These are phyloP conservation scores for Coemansia guatemalensis DNA, from an alignment of 192 early-diverging fungal genomes.

Conservation along the genomic window DNA sequence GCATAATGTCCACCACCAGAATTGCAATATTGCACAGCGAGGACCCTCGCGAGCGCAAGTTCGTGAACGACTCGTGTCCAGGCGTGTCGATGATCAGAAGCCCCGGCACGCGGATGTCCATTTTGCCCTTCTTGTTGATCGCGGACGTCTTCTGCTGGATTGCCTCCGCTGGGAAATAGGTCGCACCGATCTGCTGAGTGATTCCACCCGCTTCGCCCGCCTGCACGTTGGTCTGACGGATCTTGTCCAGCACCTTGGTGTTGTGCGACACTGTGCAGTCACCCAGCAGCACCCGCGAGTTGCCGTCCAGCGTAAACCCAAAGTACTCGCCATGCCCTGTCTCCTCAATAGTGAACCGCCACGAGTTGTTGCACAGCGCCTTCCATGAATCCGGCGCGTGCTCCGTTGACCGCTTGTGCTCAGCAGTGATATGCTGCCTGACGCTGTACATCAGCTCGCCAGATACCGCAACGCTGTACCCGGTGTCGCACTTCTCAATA, in stretches of 20 bases:
- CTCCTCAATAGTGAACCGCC: conserved; percentile 44
- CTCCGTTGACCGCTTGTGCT: conserved; percentile 19
- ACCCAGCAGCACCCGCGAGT: conserved; percentile 55
- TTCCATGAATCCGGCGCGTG: conserved; percentile 7
- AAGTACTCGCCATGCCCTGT: conserved; percentile 51
- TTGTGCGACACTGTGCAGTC: conserved; percentile 63
- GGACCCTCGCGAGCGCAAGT: conserved; percentile 92
- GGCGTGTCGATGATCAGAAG: conserved; percentile 97
- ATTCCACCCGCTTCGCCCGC: conserved; percentile 99
- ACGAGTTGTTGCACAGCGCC: conserved; percentile 19
- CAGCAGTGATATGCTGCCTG: background rate
- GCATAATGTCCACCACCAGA: conserved; percentile 98
- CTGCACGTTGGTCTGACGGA: conserved; percentile 99
- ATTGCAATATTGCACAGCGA: conserved; percentile 99
- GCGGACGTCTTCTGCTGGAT: conserved; percentile 89
- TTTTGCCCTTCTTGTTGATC: conserved; percentile 59
- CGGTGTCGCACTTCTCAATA: background rate
- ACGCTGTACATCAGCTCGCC: conserved; percentile 24
- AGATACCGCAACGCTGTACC: conserved; percentile 15
- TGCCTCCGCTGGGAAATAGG: conserved; percentile 96
- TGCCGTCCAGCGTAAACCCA: conserved; percentile 58
- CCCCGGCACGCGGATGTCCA: conserved; percentile 87
- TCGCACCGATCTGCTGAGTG: conserved; percentile 99
- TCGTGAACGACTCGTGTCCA: conserved; percentile 98
- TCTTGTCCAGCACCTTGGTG: conserved; percentile 98